Evolutionary conservation across 2,329 filamentous ascomycete genomes (phyloP), one percentile per base, ranked within the genome.

Genomic region (Cercospora sp.): DNA sequence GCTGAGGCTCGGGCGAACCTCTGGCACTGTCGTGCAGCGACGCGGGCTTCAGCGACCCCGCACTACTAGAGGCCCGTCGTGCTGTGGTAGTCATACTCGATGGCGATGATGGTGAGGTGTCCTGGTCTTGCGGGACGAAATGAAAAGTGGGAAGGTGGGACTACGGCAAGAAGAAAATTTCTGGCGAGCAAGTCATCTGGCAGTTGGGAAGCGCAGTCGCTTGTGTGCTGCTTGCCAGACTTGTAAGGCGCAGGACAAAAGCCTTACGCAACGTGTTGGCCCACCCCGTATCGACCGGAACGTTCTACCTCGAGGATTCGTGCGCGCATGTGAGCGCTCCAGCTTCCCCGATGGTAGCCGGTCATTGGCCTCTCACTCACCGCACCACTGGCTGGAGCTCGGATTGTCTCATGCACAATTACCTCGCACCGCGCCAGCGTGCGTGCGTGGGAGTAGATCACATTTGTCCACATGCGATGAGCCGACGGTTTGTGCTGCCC

Each of bases 1-100:
- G 48, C 30, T 61, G 62, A 23, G 72, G 71, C 64, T 72, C 70
- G 8, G 74, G 74, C 12, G 72, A 73, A 51, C 71, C 72, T 45
- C 75, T 70, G 7, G 75, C 75, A 30, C 72, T 74, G 71, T 77
- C 75, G 61, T 75, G 73, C 18, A 71, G 64, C 53, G 72, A 71
- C 20, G 67, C 63, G 20, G 71, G 45, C 63, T 69, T 71, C 33
- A 60, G 58, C n/a, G 63, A 68, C 59, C 67, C 67, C 51, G 67
- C 63, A 61, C 42, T 62, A 60, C 67, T 68, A 2, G 36, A 60
- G n/a, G 60, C 60, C 12, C 63, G 26, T 26, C 55, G 59, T 42
- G 26, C 51, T 20, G 51, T 31, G 18, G 62, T 64, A 58, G 62
- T 31, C 62, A 64, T 64, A 31, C 53, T 64, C 23, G 51, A 45